These are phyloP conservation scores for Penicillium herquei DNA, from an alignment of 495 filamentous ascomycete genomes.

Conservation along the genomic window DNA sequence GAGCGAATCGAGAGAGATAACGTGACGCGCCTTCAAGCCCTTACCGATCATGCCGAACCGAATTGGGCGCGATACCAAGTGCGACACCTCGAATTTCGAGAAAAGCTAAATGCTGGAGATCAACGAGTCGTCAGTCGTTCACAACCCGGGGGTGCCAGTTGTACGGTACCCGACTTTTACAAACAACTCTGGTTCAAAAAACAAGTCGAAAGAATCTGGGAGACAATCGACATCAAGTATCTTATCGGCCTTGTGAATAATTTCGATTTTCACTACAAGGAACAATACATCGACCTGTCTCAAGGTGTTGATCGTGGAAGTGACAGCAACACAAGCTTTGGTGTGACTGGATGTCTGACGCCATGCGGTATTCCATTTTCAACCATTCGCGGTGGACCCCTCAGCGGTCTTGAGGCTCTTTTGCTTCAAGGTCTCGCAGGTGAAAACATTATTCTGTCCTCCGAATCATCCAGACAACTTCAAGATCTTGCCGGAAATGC, in stretches of 20 bases:
- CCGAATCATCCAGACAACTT: conserved; percentile 62
- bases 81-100: conserved; percentile 54
- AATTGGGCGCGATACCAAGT: conserved; percentile 59
- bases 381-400: conserved; percentile 58
- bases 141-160: conserved; percentile 45
- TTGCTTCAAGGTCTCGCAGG: conserved; percentile 71
- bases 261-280: conserved; percentile 65
- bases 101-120: conserved; percentile 44
- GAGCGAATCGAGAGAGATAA: conserved; percentile 47
- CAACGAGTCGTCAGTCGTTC: conserved; percentile 57
- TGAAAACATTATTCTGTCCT: conserved; percentile 58
- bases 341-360: conserved; percentile 69
- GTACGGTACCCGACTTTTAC: conserved; percentile 53
- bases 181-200: conserved; percentile 48
- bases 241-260: conserved; percentile 42
- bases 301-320: conserved; percentile 69
- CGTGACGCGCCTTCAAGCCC: conserved; percentile 18
- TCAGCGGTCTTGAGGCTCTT: conserved; percentile 67
- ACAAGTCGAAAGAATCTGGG: conserved; percentile 58
- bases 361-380: conserved; percentile 64
- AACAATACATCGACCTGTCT: conserved; percentile 65
- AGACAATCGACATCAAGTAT: conserved; percentile 65
- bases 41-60: conserved; percentile 17
- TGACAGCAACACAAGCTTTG: conserved; percentile 44
- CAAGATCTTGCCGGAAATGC: conserved; percentile 81